Conservation (phyloP, 257 asterid genomes). For the Jasminum sambac region DNA sequence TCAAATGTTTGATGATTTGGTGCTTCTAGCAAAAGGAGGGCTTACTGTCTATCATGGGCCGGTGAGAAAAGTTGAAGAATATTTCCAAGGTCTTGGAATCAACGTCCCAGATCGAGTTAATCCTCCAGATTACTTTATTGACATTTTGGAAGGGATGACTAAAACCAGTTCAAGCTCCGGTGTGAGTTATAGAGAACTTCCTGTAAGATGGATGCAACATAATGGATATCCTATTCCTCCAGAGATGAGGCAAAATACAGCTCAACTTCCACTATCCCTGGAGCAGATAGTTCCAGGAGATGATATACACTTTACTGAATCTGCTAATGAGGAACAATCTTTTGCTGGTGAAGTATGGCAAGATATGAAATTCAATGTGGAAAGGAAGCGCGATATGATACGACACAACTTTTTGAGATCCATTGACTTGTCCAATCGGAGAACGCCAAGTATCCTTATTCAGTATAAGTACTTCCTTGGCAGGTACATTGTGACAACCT, state of each 20-base stretch:
- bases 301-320: conserved; percentile 23
- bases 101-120: conserved; percentile 54
- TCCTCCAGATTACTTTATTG: conserved; percentile 64
- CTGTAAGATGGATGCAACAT: conserved; percentile 60
- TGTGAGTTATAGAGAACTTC: conserved; percentile 48
- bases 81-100: conserved; percentile 50
- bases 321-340: conserved; percentile 45
- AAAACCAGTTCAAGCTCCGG: conserved; percentile 49
- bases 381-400: conserved; percentile 43
- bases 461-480: conserved; percentile 59
- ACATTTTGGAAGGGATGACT: conserved; percentile 64
- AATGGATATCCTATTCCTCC: conserved; percentile 55
- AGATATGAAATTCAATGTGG: conserved; percentile 54
- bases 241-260: conserved; percentile 41
- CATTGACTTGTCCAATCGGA: conserved; percentile 49
- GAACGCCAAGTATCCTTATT: conserved; percentile 42
- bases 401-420: conserved; percentile 49
- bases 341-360: conserved; percentile 63
- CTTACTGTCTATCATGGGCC: conserved; percentile 62
- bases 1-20: conserved; percentile 51
- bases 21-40: conserved; percentile 67
- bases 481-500: conserved; percentile 30
- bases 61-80: conserved; percentile 46
- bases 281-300: conserved; percentile 20
- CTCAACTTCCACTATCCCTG: conserved; percentile 25